Evolutionary conservation across 192 early-diverging fungal genomes (phyloP), one percentile per base, ranked within the genome.

Genomic region (Rhizoclosmatium globosum): DNA sequence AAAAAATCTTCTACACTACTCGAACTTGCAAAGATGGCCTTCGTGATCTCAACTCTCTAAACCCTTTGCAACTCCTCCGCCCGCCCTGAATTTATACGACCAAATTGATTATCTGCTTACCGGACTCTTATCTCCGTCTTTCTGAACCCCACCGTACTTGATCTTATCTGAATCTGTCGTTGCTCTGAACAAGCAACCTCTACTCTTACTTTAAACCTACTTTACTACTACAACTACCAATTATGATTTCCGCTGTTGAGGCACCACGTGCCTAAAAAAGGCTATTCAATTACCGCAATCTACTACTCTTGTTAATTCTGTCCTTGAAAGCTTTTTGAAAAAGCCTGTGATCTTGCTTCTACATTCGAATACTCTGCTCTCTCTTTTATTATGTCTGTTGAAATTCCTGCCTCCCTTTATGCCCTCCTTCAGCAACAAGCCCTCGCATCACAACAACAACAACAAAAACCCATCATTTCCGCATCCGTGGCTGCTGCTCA

Each of bases 331-430:
- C 66, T 47, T 4, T 43, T 41, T 68, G 7, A n/a, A 68, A 68
- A 47, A 31, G 31, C 17, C 47, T 47, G 6, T 17, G 19, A 19
- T 19, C 47, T 39, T 19, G n/a, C 66, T 68, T 9, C 47, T 41
- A 43, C 23, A 39, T 11, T 0, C 19, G 39, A 57, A 57, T 17
- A 57, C 56, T 17, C 56, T 57, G 56, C 56, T 17, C 17, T 17
- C 38, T 47, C n/a, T 31, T 50, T 23, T 3, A 73, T 64, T 65
- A 79, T 79, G 78, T 59, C 72, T 45, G 78, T 79, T 47, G 68
- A 79, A 72, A 79, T 79, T 50, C 78, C 78, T 41, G 70, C 70
- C 62, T 62, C 78, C 19, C 78, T 79, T 53, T 79, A 79, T 60
- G 61, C 78, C n/a, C 70, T 71, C 21, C 78, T 79, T 73, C 78